Evolutionary conservation across 2,329 filamentous ascomycete genomes (phyloP), one percentile per base, ranked within the genome.

Genomic region (Periconia sp.): DNA sequence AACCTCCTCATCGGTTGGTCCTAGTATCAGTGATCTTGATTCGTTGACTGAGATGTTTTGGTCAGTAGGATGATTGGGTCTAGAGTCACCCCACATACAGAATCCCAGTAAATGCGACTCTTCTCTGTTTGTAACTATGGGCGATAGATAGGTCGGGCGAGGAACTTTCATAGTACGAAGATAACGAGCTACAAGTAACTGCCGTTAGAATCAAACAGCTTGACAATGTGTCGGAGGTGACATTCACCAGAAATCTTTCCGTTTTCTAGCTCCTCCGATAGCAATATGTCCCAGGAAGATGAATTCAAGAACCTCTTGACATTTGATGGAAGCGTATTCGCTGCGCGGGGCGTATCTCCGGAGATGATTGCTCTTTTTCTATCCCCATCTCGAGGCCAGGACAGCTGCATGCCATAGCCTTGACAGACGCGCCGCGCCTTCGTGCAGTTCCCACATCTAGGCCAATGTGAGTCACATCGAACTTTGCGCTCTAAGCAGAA

Each of bases 311-410:
- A 50, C 32, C 43, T 43, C 19, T 13, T 48, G 17, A 29, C 31
- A 22, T 41, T 25, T 24, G 26, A 21, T 22, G 16, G 41, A 13
- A 40, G n/a, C 5, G 12, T 16, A 31, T 36, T 32, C 38, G 26
- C 30, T 28, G 35, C 5, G 36, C 41, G 8, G 23, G 30, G 30
- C 25, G 36, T 43, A 30, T 50, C 47, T 13, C 41, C 23, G 22
- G 43, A 43, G 4, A 33, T 22, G n/a, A 52, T 30, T 4, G 25
- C 28, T 35, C 49, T 58, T 54, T 41, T 60, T 56, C 35, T 59
- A 54, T 43, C 63, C 55, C 32, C 73, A 66, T 37, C 73, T 63
- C 76, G 73, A 13, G 74, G 73, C 75, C 75, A 78, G 5, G 70
- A 65, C 5, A 78, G 68, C 31, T 74, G 72, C 29, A 76, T 59